Evolutionary conservation across 495 filamentous ascomycete genomes (phyloP).

Genomic region (Staphylotrichum tortipilum): DNA sequence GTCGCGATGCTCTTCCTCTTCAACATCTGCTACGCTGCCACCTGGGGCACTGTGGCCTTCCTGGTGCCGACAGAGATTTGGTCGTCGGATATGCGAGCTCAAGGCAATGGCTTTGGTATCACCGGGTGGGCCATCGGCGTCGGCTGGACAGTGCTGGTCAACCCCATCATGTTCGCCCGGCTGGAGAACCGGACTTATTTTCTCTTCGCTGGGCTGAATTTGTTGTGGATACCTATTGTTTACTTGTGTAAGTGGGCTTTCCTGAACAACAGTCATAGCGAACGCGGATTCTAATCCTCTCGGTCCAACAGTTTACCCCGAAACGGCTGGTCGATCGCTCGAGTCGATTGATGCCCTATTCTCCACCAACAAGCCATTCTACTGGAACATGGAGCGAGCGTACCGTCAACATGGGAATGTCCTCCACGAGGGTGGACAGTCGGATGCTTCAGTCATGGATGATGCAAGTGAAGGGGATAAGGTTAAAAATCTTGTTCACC

Average conservation of each 20-base stretch:
- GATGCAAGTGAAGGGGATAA: conserved; percentile 6
- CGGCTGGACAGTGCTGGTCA: conserved; percentile 50
- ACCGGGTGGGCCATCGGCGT: conserved; percentile 25
- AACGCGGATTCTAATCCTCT: conserved; percentile 7
- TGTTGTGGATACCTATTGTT: conserved; percentile 13
- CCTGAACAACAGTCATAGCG: neutral
- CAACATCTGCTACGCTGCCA: conserved; percentile 13
- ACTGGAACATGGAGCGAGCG: conserved; percentile 13
- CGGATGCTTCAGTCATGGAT: conserved; percentile 6
- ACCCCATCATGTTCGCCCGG: conserved; percentile 60
- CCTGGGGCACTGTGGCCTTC: conserved; percentile 14
- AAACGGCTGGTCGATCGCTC: conserved; percentile 60
- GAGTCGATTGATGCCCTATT: conserved; percentile 70
- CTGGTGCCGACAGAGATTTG: conserved; percentile 13
- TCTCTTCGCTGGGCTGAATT: conserved; percentile 6
- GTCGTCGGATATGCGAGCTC: conserved; percentile 12
- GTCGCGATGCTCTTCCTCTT: conserved; percentile 15
- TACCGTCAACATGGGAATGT: conserved; percentile 9
- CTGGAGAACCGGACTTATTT: conserved; percentile 30
- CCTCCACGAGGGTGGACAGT: neutral
- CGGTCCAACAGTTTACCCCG: conserved; percentile 47
- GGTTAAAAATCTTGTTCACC: conserved; percentile 2
- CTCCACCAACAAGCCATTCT: conserved; percentile 13
- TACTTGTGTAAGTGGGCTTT: conserved; percentile 11
- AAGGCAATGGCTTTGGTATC: conserved; percentile 13